Percentiles rank a stretch among this genome's conserved stretches.
Evolutionary conservation across 2,329 filamentous ascomycete species (phyloP).

Genomic region (Exophiala lecanii-corni): DNA sequence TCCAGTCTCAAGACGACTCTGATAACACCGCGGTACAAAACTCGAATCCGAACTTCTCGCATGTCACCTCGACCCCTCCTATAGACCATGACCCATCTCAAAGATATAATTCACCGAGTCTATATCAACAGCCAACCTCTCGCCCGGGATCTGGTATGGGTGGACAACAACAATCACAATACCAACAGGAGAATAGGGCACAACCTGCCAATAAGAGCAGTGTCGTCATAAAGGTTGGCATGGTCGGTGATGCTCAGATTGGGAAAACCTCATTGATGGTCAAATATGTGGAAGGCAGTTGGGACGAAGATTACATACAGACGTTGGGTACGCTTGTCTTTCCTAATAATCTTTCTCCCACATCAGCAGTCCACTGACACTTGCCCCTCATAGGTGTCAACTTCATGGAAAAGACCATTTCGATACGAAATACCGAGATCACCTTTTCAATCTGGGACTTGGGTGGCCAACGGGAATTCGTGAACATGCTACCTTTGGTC

Average conservation of each 20-base stretch:
- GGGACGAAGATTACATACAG: slow-evolving; percentile 99
- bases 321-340: slow-evolving; percentile 62
- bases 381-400: slow-evolving; percentile 67
- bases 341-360: not conserved
- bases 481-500: slow-evolving; percentile 99
- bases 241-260: slow-evolving; percentile 98
- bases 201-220: slow-evolving; percentile 46
- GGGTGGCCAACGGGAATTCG: slow-evolving; percentile 95
- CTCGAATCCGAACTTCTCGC: slow-evolving; percentile 30
- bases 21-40: slow-evolving; percentile 19
- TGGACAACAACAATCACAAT: slow-evolving; percentile 41
- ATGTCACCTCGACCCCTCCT: slow-evolving; percentile 41
- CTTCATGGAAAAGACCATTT: slow-evolving; percentile 99
- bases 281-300: slow-evolving; percentile 98
- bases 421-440: slow-evolving; percentile 98
- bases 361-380: slow-evolving; percentile 7
- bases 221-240: slow-evolving; percentile 98
- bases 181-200: slow-evolving; percentile 44
- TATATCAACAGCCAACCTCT: slow-evolving; percentile 39
- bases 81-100: slow-evolving; percentile 44
- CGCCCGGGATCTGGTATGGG: slow-evolving; percentile 48
- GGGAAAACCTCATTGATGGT: slow-evolving; percentile 99
- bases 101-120: slow-evolving; percentile 39
- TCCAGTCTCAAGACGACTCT: slow-evolving; percentile 15
- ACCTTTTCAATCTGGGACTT: slow-evolving; percentile 99